A percentile compares a stretch with the other conserved stretches of the same genome.
phyloP scores from a whole-genome alignment of 2,329 filamentous ascomycete genomes.

The Fusarium pseudograminearum region DNA sequence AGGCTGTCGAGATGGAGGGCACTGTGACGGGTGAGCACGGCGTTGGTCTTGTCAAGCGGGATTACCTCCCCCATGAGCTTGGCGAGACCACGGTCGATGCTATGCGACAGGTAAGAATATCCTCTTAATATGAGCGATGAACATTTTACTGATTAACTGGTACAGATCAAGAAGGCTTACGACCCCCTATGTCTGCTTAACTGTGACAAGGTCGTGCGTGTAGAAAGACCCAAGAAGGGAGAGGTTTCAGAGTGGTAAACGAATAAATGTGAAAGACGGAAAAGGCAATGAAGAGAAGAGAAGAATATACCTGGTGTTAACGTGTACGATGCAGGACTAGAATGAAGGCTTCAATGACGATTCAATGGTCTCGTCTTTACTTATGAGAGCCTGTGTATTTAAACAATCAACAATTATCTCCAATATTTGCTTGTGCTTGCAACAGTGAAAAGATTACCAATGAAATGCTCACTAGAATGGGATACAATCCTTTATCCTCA shows the following conservation, averaged over 20 bases:
- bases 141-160: conserved; percentile 2
- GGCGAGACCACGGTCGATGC: conserved; percentile 80
- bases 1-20: conserved; percentile 85
- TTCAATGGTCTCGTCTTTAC: conserved; percentile 1
- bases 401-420: conserved; percentile 4
- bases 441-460: neutral
- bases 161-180: conserved; percentile 80
- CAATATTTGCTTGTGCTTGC: neutral
- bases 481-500: neutral
- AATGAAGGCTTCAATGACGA: conserved; percentile 19
- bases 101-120: conserved; percentile 76
- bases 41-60: conserved; percentile 85
- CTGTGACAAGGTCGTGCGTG: conserved; percentile 75
- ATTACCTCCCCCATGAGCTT: conserved; percentile 83
- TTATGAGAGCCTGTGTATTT: conserved; percentile 22
- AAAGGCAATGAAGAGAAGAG: neutral
- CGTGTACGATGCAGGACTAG: conserved; percentile 39
- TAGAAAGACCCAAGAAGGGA: conserved; percentile 62
- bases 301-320: conserved; percentile 33
- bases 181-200: conserved; percentile 80
- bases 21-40: conserved; percentile 91
- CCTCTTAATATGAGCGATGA: neutral
- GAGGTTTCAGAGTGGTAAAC: conserved; percentile 60
- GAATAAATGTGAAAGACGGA: neutral
- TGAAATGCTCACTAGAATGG: neutral